Percentiles rank a stretch among this genome's conserved stretches.
phyloP scores from a whole-genome alignment of 1,139 yeast genomes.

The Debaryomycetaceae sp. region DNA sequence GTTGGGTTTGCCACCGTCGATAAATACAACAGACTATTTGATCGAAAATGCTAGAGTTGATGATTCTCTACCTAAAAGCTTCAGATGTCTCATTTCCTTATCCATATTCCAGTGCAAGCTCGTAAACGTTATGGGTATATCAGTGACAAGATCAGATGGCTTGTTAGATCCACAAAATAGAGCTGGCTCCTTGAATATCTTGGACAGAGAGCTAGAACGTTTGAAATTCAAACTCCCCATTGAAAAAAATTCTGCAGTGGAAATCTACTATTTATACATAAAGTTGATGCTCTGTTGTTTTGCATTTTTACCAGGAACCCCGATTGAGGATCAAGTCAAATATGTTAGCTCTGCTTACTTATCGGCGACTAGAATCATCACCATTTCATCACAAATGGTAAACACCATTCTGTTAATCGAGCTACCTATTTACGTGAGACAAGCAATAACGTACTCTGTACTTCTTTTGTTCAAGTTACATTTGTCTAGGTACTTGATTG shows the following conservation, averaged over 20 bases:
- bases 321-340: constrained; percentile 81
- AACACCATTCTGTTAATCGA: constrained; percentile 70
- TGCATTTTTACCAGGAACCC: constrained; percentile 89
- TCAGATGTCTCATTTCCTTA: constrained; percentile 68
- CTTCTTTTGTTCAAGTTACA: constrained; percentile 78
- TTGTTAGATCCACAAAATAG: constrained; percentile 80
- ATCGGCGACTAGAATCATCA: constrained; percentile 77
- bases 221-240: constrained; percentile 60
- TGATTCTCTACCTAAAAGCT: constrained; percentile 61
- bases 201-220: constrained; percentile 76
- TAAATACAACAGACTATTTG: constrained; percentile 74
- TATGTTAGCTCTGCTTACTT: constrained; percentile 81
- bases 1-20: constrained; percentile 82
- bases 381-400: constrained; percentile 69
- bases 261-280: constrained; percentile 74
- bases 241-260: constrained; percentile 63
- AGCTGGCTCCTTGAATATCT: constrained; percentile 70
- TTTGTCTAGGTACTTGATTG: constrained; percentile 70
- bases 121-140: constrained; percentile 82
- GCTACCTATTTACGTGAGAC: constrained; percentile 83
- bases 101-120: constrained; percentile 83
- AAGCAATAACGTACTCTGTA: constrained; percentile 79
- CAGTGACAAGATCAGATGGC: constrained; percentile 88
- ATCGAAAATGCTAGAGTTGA: constrained; percentile 78
- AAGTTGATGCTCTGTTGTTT: constrained; percentile 82